Conservation (phyloP, 371 early-diverging fungal genomes). For the Batkoa obscura region DNA sequence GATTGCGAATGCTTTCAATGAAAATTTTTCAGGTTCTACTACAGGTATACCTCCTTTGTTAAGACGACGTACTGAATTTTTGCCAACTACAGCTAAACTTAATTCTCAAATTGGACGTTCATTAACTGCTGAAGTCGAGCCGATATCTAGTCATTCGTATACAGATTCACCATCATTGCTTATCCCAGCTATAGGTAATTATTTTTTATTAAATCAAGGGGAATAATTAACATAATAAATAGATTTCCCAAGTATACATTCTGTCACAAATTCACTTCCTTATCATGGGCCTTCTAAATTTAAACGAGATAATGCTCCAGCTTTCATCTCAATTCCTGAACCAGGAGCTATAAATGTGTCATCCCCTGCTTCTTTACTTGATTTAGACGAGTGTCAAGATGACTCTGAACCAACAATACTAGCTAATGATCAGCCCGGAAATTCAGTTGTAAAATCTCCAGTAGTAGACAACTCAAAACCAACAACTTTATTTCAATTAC, state of each 20-base stretch:
- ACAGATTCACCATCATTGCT: not conserved
- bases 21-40: not conserved
- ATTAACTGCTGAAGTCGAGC: not conserved
- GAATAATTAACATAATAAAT: no score
- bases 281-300: not conserved
- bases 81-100: conserved; percentile 7
- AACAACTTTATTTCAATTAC: not conserved
- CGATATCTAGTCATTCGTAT: conserved; percentile 5
- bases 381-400: not conserved
- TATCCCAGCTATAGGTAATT: no score
- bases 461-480: not conserved
- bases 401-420: not conserved
- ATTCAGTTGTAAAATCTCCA: not conserved
- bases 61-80: conserved; percentile 4
- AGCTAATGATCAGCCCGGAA: not conserved
- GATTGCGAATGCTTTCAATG: not conserved
- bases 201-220: no score
- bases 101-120: not conserved
- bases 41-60: not conserved
- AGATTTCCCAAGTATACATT: no score
- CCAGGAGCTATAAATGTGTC: not conserved
- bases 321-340: not conserved
- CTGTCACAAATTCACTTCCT: no score
- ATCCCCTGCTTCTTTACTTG: not conserved
- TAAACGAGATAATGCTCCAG: not conserved